A percentile compares a stretch with the other conserved stretches of the same genome.
Evolutionary conservation across 306 rosid genomes (phyloP).

Genomic region (Acacia acuminata): DNA sequence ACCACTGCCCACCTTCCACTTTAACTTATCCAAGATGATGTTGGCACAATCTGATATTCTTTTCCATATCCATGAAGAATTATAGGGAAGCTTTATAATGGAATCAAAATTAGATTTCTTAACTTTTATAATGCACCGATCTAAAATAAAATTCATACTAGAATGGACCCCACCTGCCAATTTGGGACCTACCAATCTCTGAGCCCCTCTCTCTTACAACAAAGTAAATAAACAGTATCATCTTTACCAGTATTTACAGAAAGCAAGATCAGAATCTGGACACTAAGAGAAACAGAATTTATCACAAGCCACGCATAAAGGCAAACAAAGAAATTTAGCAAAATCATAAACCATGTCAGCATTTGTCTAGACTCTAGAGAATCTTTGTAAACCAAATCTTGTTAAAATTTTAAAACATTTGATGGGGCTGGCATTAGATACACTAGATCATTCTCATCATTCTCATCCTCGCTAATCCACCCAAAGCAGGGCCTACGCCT

Average conservation of each 20-base stretch:
- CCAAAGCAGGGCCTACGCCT: conserved; percentile 7
- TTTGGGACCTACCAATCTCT: neutral
- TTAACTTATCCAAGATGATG: no score
- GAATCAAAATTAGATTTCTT: neutral
- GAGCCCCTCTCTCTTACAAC: neutral
- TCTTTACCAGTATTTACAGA: neutral
- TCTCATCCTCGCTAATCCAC: neutral
- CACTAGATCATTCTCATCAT: neutral
- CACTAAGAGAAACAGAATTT: neutral
- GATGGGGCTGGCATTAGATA: neutral
- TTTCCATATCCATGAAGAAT: no score
- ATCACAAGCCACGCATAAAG: neutral
- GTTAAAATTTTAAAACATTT: neutral
- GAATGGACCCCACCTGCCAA: neutral
- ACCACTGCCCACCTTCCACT: no score
- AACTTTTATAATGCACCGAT: neutral
- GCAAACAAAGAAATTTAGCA: neutral
- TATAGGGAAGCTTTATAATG: no score
- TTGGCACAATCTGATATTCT: no score
- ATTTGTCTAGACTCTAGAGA: neutral
- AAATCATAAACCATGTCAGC: neutral
- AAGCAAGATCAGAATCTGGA: neutral
- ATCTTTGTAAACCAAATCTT: neutral
- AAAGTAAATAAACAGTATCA: neutral
- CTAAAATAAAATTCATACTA: neutral